phyloP scores from a whole-genome alignment of 2,329 filamentous ascomycete genomes.

The Periconia sp. region DNA sequence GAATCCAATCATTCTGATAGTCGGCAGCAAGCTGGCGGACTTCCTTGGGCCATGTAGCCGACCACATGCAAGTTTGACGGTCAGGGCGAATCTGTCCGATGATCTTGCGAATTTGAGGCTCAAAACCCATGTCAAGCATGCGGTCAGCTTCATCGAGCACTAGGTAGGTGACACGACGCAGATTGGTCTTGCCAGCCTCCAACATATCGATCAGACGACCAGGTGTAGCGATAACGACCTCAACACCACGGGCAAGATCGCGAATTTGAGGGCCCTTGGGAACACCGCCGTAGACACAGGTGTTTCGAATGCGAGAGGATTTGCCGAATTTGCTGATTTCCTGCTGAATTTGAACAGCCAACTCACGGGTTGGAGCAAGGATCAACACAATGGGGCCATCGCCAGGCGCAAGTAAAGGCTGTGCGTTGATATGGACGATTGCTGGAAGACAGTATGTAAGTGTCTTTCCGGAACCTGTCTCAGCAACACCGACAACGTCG shows the following conservation, averaged over 20 bases:
- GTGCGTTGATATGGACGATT: constrained; percentile 99
- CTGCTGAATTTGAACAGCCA: constrained; percentile 97
- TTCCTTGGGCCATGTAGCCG: constrained; percentile 98
- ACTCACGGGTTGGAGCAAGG: constrained; percentile 92
- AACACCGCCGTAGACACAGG: constrained; percentile 98
- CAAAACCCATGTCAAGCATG: constrained; percentile 99
- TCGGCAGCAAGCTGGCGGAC: constrained; percentile 88
- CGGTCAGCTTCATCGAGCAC: constrained; percentile 98
- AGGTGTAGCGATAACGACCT: constrained; percentile 97
- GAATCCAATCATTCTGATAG: constrained; percentile 93
- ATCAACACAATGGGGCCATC: constrained; percentile 97
- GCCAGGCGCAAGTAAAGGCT: constrained; percentile 90
- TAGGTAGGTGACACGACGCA: constrained; percentile 95
- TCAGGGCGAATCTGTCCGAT: constrained; percentile 96
- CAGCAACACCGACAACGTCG: constrained; percentile 97
- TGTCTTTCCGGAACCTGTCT: constrained; percentile 99
- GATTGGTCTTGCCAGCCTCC: constrained; percentile 95
- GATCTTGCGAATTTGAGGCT: constrained; percentile 99
- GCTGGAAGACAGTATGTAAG: constrained; percentile 96
- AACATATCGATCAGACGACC: constrained; percentile 99
- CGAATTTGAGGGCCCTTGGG: constrained; percentile 97
- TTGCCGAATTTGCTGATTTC: constrained; percentile 99
- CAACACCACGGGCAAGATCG: constrained; percentile 90
- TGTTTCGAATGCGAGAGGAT: constrained; percentile 97
- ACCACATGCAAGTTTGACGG: constrained; percentile 99